These are phyloP conservation scores for Phytophthora chlamydospora DNA, from an alignment of 352 stramenopile genomes.

Conservation along the genomic window DNA sequence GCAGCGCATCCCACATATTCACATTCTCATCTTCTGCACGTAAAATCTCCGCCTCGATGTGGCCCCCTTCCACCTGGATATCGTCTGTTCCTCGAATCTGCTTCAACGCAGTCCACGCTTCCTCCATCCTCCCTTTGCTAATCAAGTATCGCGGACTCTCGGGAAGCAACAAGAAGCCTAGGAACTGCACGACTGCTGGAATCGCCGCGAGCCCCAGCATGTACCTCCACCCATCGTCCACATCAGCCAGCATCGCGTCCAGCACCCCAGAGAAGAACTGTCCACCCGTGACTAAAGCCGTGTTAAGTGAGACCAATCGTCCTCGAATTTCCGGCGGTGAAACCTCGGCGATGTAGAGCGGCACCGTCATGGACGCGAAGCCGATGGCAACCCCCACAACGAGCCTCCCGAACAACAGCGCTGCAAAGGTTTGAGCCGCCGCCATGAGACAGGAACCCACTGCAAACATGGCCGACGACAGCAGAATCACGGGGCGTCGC, in stretches of 20 bases:
- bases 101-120: conserved; percentile 51
- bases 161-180: conserved; percentile 74
- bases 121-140: conserved; percentile 47
- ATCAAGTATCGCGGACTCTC: conserved; percentile 78
- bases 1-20: conserved; percentile 44
- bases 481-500: conserved; percentile 63
- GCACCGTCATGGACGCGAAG: conserved; percentile 81
- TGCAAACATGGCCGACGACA: conserved; percentile 71
- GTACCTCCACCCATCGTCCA: conserved; percentile 74
- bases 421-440: conserved; percentile 45
- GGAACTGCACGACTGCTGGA: conserved; percentile 67
- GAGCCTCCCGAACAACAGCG: conserved; percentile 61
- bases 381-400: conserved; percentile 72
- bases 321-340: conserved; percentile 70
- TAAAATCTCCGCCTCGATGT: conserved; percentile 64
- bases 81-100: conserved; percentile 61
- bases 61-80: conserved; percentile 58
- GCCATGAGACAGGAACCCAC: conserved; percentile 72
- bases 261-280: conserved; percentile 83
- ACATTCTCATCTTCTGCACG: conserved; percentile 29
- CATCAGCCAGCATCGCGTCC: conserved; percentile 53
- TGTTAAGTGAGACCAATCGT: conserved; percentile 79
- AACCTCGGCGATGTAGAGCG: conserved; percentile 84
- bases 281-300: conserved; percentile 69
- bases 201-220: conserved; percentile 83